These are phyloP conservation scores for Gastroboletus turbinatus DNA, from an alignment of 1,284 basidiomycete species.

Conservation along the genomic window DNA sequence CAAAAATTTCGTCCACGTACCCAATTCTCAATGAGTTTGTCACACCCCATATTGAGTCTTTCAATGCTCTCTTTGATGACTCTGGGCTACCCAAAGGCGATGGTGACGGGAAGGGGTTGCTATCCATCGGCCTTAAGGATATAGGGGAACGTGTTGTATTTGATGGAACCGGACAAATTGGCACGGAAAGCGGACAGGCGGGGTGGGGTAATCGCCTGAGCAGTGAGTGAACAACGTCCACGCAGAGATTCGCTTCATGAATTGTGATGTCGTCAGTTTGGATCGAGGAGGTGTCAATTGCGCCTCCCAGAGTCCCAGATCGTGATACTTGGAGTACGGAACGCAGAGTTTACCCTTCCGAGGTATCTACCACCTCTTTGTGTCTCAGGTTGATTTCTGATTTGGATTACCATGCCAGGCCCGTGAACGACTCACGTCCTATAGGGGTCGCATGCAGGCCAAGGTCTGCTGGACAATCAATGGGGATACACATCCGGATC, in stretches of 20 bases:
- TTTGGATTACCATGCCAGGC: constrained; percentile 51
- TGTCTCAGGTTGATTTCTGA: constrained; percentile 5
- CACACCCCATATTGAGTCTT: constrained; percentile 92
- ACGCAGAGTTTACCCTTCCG: constrained; percentile 83
- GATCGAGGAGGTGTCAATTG: constrained; percentile 86
- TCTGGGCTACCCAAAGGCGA: constrained; percentile 71
- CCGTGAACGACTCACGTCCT: constrained; percentile 89
- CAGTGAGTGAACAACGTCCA: constrained; percentile 52
- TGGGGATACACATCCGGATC: constrained; percentile 63
- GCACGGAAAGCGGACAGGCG: constrained; percentile 50
- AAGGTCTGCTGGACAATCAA: constrained; percentile 86
- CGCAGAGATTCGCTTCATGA: constrained; percentile 16
- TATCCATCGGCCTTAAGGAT: constrained; percentile 81
- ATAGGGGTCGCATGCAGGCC: constrained; percentile 89
- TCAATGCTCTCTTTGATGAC: constrained; percentile 94
- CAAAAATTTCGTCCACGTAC: constrained; percentile 67
- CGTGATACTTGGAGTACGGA: constrained; percentile 77
- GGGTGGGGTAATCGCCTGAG: constrained; percentile 81
- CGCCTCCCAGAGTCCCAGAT: constrained; percentile 86
- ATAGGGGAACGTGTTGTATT: constrained; percentile 91
- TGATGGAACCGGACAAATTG: constrained; percentile 67
- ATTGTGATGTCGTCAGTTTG: constrained; percentile 58
- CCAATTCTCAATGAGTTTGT: constrained; percentile 93
- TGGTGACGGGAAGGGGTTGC: constrained; percentile 76
- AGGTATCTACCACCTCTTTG: constrained; percentile 51